phyloP scores from a whole-genome alignment of 2,329 filamentous ascomycete species.

The Curvularia eragrostidis region DNA sequence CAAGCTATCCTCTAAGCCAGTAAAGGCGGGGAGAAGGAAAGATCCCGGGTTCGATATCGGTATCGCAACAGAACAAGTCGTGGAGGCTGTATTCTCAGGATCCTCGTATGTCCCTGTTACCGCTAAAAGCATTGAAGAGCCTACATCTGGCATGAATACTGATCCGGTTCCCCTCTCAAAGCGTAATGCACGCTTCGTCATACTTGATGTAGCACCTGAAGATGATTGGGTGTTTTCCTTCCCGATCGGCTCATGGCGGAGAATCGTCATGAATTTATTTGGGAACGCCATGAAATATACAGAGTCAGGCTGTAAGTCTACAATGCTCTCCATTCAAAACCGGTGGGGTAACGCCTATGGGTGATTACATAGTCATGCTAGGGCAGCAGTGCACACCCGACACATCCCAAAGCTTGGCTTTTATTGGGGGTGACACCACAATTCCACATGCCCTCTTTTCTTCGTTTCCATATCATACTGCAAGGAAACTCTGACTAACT shows the following conservation, averaged over 20 bases:
- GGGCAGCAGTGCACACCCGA: neutral
- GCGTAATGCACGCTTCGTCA: constrained; percentile 34
- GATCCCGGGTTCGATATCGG: constrained; percentile 31
- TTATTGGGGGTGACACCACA: neutral
- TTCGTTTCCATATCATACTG: neutral
- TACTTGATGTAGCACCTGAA: constrained; percentile 35
- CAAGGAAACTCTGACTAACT: neutral
- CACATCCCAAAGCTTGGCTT: neutral
- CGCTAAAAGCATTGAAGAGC: constrained; percentile 14
- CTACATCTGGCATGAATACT: constrained; percentile 10
- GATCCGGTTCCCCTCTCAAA: constrained; percentile 1
- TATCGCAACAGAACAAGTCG: constrained; percentile 32
- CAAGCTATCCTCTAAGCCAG: constrained; percentile 39
- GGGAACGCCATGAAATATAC: constrained; percentile 50
- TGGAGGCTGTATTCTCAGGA: constrained; percentile 37
- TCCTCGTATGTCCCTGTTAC: constrained; percentile 43
- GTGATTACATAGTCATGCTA: neutral
- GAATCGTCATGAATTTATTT: constrained; percentile 49
- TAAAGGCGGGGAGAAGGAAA: constrained; percentile 30
- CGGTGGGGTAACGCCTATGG: neutral
- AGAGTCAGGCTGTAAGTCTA: constrained; percentile 28
- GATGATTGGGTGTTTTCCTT: constrained; percentile 53
- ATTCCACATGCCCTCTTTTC: neutral
- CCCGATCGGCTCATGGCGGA: constrained; percentile 47
- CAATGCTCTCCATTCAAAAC: neutral